Percentiles rank a stretch among this genome's conserved stretches.
These are phyloP conservation scores for Cornus florida DNA, from an alignment of 148 eudicot genomes.

Conservation along the genomic window DNA sequence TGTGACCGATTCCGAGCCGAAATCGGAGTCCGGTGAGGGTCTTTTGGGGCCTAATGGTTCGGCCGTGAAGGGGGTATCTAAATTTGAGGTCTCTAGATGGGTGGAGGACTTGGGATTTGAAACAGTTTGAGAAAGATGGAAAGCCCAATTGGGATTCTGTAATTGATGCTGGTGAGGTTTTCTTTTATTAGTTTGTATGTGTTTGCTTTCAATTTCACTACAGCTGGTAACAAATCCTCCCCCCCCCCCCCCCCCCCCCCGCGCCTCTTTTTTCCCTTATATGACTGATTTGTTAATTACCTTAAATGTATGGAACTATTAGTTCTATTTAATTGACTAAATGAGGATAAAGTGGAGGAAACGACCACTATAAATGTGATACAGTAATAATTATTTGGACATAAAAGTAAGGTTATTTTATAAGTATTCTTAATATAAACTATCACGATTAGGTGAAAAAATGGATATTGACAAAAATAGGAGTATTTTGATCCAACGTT, in stretches of 20 bases:
- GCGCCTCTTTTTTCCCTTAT: too few relatives aligned
- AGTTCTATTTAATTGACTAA: too few relatives aligned
- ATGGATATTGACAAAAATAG: too few relatives aligned
- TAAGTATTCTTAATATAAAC: too few relatives aligned
- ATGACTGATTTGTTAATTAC: too few relatives aligned
- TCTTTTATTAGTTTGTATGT: neutral
- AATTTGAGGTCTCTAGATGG: conserved; percentile 67
- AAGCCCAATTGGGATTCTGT: conserved; percentile 85
- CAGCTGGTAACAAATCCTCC: neutral
- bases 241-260: too few relatives aligned
- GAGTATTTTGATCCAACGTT: neutral
- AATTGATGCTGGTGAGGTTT: conserved; percentile 79
- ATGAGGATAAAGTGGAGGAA: neutral
- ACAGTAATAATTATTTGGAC: neutral
- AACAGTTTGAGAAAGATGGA: conserved; percentile 68
- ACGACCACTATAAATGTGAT: neutral
- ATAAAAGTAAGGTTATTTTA: too few relatives aligned
- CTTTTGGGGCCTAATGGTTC: conserved; percentile 40
- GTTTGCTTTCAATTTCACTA: neutral
- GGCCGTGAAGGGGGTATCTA: conserved; percentile 20
- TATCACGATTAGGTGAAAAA: neutral
- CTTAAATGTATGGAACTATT: too few relatives aligned
- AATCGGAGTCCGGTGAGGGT: conserved; percentile 25
- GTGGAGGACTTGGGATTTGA: conserved; percentile 84
- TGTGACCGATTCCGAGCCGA: conserved; percentile 1